Base-by-base conservation (phyloP, 2,329 filamentous ascomycete species). In the Chrysoporthe puriensis region DNA sequence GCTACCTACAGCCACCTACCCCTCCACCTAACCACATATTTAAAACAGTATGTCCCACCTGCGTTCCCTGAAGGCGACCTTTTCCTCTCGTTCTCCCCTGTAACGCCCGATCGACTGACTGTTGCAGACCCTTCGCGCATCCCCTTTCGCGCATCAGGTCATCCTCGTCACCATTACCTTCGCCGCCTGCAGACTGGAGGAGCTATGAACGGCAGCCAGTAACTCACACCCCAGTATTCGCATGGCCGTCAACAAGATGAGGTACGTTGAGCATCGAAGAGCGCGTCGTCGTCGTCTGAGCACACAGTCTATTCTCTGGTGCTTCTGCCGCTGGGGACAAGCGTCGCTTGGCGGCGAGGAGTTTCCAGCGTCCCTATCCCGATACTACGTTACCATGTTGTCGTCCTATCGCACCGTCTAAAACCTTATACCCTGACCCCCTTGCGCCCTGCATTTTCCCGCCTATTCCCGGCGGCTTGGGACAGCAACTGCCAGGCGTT, bases 231-330 rank as follows among this genome's bases (percentile, higher is more conserved):
- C 40, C 3, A 18, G 26, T 21, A 52, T 52, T 44, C 44, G n/a
- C 21, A 64, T 62, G 67, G 64, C 36, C 9, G 48, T 61, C 11
- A 59, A 62, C 11, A 64, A 54, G 42, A 57, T 67, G 57, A 69
- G 64, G 67, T 69, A 62, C 44, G 67, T 50, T 26, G 8, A 46
- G 43, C 42, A 32, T 32, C 21, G 46, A 8, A 13, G 2, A 32
- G 26, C 26, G 26, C 26, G 26, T 26, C 26, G 26, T 26, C 26
- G 26, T 26, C 26, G 26, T 2, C 9, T 21, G 11, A 11, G 16
- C 34, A 57, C 13, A 26, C 32, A 9, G 7, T 34, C 44, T 7
- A n/a, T 14, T 54, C 9, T 9, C 5, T 16, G 13, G 34, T 44
- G 40, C 16, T 14, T 13, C 26, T n/a, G n/a, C 44, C n/a, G 36